phyloP scores from a whole-genome alignment of 371 early-diverging fungal genomes.

The Apophysomyces trapeziformis region DNA sequence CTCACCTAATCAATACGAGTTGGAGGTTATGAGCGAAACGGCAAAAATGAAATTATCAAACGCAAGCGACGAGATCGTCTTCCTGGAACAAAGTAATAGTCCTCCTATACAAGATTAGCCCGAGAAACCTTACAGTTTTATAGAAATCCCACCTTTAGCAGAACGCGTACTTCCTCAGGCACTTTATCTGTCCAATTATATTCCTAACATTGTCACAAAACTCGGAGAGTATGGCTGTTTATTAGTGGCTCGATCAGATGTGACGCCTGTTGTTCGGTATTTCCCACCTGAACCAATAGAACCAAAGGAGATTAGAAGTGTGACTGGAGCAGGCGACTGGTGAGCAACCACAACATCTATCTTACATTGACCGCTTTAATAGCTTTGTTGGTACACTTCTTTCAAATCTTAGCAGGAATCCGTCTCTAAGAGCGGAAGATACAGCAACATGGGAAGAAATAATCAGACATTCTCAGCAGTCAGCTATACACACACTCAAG shows the following conservation, averaged over 20 bases:
- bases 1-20: slow-evolving; percentile 73
- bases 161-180: slow-evolving; percentile 28
- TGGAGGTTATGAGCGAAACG: slow-evolving; percentile 62
- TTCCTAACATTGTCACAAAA: slow-evolving; percentile 62
- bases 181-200: slow-evolving; percentile 34
- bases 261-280: slow-evolving; percentile 25
- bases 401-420: slow-evolving; percentile 34
- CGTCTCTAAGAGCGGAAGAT: slow-evolving; percentile 3
- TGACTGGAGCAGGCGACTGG: slow-evolving; percentile 80
- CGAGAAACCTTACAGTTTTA: not conserved
- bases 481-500: slow-evolving; percentile 44
- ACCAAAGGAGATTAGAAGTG: slow-evolving; percentile 50
- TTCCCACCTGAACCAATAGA: slow-evolving; percentile 44
- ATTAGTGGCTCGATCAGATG: slow-evolving; percentile 25
- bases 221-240: slow-evolving; percentile 62
- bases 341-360: slow-evolving; percentile 13
- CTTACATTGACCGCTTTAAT: not conserved
- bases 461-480: slow-evolving; percentile 35
- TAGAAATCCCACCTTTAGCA: slow-evolving; percentile 19
- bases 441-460: slow-evolving; percentile 20
- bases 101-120: not conserved
- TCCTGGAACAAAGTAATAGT: not conserved
- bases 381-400: slow-evolving; percentile 55
- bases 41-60: slow-evolving; percentile 29
- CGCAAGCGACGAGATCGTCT: not conserved